Base-by-base conservation (phyloP, 1,284 basidiomycete species). In the Naganishia albida region DNA sequence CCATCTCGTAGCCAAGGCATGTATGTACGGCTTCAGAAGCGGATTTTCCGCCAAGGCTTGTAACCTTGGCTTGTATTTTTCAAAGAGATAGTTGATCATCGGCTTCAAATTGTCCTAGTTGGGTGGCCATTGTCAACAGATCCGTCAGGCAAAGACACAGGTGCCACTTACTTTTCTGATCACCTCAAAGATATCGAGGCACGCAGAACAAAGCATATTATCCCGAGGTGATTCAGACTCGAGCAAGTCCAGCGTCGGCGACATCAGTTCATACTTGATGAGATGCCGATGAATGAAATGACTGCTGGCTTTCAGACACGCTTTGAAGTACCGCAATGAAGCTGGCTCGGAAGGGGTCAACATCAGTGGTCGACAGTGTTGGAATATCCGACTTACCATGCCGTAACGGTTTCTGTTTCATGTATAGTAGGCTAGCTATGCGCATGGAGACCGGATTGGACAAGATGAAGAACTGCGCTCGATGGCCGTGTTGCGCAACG, bases 141-240 rank as follows among this genome's bases (percentile, higher is more conserved):
- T 63, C 25, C 56, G 50, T 43, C 1, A 49, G 23, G 26, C 64
- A 26, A 44, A 30, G 20, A 28, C 23, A 15, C 42, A n/a, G 13
- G 26, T n/a, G n/a, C 30, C 15, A 76, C 84, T 69, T 68, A 93
- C 93, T 81, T 85, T 85, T 66, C 90, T 86, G 77, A 98, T 90
- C 70, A 86, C 84, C 72, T 99, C 95, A 73, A 99, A 92, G 69
- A 92, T 90, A 75, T 99, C 95, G 73, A 96, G 88, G 81, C 92
- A 97, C 20, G 94, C 91, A 69, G 93, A 94, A 72, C 88, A 90
- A 51, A 99, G 82, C 69, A 99, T 84, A 77, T 95, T 99, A 79
- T 99, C 95, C 66, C 90, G 84, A 52, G 83, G 83, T 34, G 88
- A 88, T 78, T 98, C 95, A 57, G 85, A 84, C 40, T 89, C 77